Conservation (phyloP, 2,329 filamentous ascomycete species). For the Ustilaginoidea virens region DNA sequence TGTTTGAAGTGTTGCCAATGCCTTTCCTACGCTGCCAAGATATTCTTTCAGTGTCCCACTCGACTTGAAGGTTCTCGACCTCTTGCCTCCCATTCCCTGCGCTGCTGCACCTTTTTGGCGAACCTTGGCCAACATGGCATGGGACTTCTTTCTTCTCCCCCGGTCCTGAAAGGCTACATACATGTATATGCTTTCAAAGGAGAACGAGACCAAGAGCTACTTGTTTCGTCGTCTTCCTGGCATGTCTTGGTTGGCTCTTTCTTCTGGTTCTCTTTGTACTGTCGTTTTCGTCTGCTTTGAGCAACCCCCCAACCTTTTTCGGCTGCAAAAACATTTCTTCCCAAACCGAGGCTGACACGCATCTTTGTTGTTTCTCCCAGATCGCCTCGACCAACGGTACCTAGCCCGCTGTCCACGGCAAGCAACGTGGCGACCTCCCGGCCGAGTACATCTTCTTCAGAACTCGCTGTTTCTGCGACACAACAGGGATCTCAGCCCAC, state of each 20-base stretch:
- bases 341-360: slow-evolving; percentile 1
- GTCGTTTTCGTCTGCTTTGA: no score
- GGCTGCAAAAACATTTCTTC: background rate
- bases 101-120: no score
- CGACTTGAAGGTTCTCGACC: no score
- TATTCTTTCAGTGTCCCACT: no score
- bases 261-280: background rate
- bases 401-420: slow-evolving; percentile 34
- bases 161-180: no score
- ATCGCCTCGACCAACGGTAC: slow-evolving; percentile 30
- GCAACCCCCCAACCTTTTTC: no score
- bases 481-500: slow-evolving; percentile 11
- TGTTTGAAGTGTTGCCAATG: background rate
- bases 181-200: no score
- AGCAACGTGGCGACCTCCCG: slow-evolving; percentile 26
- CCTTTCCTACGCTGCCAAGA: background rate
- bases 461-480: slow-evolving; percentile 8
- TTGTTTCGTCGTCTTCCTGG: no score
- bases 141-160: no score
- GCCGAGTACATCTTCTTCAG: slow-evolving; percentile 23
- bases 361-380: slow-evolving; percentile 15
- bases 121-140: background rate
- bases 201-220: no score
- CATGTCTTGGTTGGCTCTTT: no score
- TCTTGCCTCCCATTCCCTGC: no score